Conservation (phyloP, 805 yeast genomes). For the Starmera dryadoides region DNA sequence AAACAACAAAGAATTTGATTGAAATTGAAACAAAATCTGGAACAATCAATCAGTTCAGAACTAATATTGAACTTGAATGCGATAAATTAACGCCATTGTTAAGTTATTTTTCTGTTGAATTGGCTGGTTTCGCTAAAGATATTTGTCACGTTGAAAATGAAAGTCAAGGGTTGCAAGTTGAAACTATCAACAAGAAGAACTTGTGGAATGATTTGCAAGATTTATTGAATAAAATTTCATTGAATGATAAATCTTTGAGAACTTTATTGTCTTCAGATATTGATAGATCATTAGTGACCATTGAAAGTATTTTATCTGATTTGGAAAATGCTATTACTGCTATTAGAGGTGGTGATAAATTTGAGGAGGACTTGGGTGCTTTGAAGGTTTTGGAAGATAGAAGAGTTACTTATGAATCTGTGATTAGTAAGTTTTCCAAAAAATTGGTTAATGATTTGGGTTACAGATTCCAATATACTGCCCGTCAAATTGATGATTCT, state of each 20-base stretch:
- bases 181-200: constrained; percentile 72
- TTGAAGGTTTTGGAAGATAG: constrained; percentile 72
- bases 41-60: constrained; percentile 34
- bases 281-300: constrained; percentile 36
- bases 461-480: constrained; percentile 31
- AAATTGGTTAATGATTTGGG: constrained; percentile 38
- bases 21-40: constrained; percentile 39
- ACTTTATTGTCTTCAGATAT: constrained; percentile 41
- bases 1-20: constrained; percentile 49
- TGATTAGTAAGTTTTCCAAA: constrained; percentile 41
- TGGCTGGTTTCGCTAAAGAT: constrained; percentile 58
- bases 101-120: constrained; percentile 51
- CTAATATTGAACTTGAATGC: constrained; percentile 43
- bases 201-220: constrained; percentile 63
- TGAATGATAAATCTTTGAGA: constrained; percentile 48
- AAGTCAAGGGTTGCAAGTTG: constrained; percentile 77
- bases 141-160: constrained; percentile 65
- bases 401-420: constrained; percentile 49
- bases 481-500: constrained; percentile 22
- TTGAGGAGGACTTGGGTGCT: constrained; percentile 38
- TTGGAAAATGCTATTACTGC: constrained; percentile 61
- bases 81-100: constrained; percentile 46
- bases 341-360: constrained; percentile 40
- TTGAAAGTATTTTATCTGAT: constrained; percentile 50
- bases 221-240: constrained; percentile 63